Conservation (phyloP, 2,329 filamentous ascomycete genomes). For the Biscogniauxia marginata region DNA sequence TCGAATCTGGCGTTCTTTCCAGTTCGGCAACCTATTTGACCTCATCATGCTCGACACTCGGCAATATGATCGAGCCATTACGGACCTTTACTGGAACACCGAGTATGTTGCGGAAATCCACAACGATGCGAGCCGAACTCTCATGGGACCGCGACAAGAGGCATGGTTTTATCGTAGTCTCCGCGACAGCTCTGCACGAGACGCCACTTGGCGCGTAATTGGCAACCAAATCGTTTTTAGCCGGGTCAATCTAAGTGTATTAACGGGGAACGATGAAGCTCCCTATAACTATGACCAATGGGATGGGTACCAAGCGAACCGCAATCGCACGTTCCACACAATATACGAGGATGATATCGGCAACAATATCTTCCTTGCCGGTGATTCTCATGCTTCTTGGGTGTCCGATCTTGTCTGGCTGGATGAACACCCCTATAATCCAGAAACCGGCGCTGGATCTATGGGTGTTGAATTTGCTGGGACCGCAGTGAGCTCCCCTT, state of each 20-base stretch:
- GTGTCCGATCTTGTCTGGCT: conserved; percentile 51
- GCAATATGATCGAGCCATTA: conserved; percentile 66
- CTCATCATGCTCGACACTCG: conserved; percentile 68
- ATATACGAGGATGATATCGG: conserved; percentile 60
- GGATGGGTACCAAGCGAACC: conserved; percentile 51
- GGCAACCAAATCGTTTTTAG: conserved; percentile 68
- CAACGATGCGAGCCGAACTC: conserved; percentile 63
- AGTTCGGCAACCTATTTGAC: conserved; percentile 63
- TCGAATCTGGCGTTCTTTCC: conserved; percentile 66
- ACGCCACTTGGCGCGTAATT: conserved; percentile 67
- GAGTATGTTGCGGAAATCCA: conserved; percentile 51
- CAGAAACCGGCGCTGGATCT: conserved; percentile 42
- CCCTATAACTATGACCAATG: conserved; percentile 52
- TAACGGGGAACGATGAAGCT: conserved; percentile 28
- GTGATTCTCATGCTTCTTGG: conserved; percentile 61
- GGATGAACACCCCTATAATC: conserved; percentile 43
- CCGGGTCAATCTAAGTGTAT: conserved; percentile 34
- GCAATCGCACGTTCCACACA: conserved; percentile 60
- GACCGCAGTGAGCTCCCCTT: conserved; percentile 57
- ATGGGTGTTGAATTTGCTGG: conserved; percentile 56
- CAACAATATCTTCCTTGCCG: conserved; percentile 64
- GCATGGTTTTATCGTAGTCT: conserved; percentile 68
- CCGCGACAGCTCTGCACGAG: conserved; percentile 54
- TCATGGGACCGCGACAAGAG: conserved; percentile 73
- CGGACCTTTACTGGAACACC: conserved; percentile 60